Evolutionary conservation across 345 rosid species (phyloP).

Genomic region (Hevea brasiliensis): DNA sequence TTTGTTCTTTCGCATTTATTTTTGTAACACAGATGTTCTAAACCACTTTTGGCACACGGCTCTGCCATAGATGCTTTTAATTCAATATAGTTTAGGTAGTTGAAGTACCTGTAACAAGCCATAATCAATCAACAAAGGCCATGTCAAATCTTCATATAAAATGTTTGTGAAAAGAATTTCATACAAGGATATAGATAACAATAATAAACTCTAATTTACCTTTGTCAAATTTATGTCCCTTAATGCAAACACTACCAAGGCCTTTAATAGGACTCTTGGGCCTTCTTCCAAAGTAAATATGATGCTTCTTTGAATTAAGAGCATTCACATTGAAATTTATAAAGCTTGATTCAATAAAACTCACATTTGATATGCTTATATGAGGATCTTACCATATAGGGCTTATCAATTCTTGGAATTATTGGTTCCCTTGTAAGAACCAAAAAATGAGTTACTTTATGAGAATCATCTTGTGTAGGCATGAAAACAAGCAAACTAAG

Average conservation of each 20-base stretch:
- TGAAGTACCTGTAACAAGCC: conserved; percentile 67
- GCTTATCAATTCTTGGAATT: conserved; percentile 64
- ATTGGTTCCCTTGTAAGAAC: conserved; percentile 88
- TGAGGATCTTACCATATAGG: conserved; percentile 58
- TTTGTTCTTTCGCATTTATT: too few relatives aligned
- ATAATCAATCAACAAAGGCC: conserved; percentile 1
- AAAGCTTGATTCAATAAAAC: background rate
- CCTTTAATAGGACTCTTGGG: conserved; percentile 83
- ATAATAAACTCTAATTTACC: conserved; percentile 28
- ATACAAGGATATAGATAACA: background rate
- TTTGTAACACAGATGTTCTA: conserved; percentile 52
- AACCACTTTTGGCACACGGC: conserved; percentile 65
- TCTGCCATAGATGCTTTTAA: conserved; percentile 98
- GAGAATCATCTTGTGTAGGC: conserved; percentile 58
- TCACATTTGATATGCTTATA: background rate
- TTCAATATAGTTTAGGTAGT: conserved; percentile 84
- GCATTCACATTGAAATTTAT: background rate
- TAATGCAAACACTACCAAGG: conserved; percentile 84
- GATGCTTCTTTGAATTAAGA: conserved; percentile 65
- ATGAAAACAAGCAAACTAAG: conserved; percentile 3
- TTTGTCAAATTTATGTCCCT: conserved; percentile 80
- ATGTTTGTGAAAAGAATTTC: background rate
- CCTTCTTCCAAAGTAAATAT: conserved; percentile 93
- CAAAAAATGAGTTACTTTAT: conserved; percentile 79
- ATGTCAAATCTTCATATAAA: background rate